Evolutionary conservation across 768 basidiomycete species (phyloP), one percentile per base, ranked within the genome.

Genomic region (Hericium erinaceus): DNA sequence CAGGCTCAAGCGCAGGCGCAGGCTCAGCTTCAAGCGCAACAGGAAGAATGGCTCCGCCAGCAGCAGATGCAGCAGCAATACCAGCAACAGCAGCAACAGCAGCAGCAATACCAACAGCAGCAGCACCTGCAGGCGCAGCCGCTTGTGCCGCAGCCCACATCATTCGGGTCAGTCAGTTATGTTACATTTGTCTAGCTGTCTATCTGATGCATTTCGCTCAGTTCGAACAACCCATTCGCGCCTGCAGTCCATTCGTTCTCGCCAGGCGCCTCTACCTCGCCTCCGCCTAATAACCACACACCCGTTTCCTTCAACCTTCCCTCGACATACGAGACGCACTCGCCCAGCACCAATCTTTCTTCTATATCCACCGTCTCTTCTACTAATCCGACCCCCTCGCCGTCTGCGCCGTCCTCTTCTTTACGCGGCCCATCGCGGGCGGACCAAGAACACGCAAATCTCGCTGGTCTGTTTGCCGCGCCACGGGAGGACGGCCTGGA

Each of bases 161-260:
- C 87, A 18, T 91, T 89, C 57, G 87, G 87, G 82, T 85, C 64
- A 28, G 83, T 69, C 48, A 38, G 16, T 39, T 11, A 37, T 16
- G 15, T 4, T 57, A 37, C 22, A 24, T 10, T 20, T 50, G 58
- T 52, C 12, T n/a, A 48, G 57, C n/a, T 18, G 44, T 53, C 57
- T 37, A 44, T 38, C 39, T 44, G 28, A 13, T 40, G 26, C 64
- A 22, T 65, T 70, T 58, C 57, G 13, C 70, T 62, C 64, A 91
- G 92, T 9, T 87, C 92, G 39, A 98, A 98, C 78, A 99, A 99
- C 68, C 97, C 97, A 0, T 98, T 99, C 65, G 95, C 93, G 0
- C 67, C 76, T 61, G 22, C 70, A 59, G 57, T 70, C 22, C 60
- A 66, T 57, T 22, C 72, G 50, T 60, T 71, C 26, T 55, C 69